A percentile compares a stretch with the other conserved stretches of the same genome.
phyloP scores from a whole-genome alignment of 2,329 filamentous ascomycete species.

The Colletotrichum ledebouriae region DNA sequence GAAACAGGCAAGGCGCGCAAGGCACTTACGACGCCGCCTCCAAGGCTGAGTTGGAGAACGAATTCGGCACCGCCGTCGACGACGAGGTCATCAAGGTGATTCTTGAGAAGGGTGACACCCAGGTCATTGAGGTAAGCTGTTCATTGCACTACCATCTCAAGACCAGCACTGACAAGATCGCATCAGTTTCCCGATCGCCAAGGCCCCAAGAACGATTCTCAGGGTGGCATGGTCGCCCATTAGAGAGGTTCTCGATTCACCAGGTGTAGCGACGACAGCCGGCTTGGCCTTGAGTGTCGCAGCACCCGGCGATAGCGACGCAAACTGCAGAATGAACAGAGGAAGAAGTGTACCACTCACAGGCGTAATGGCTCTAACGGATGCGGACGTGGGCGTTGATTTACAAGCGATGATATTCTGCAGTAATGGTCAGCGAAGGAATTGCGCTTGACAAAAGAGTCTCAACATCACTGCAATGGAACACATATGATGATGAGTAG shows the following conservation, averaged over 20 bases:
- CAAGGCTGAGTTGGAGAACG: conserved; percentile 80
- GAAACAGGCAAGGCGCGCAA: conserved; percentile 82
- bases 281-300: neutral
- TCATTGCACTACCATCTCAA: rapidly evolving
- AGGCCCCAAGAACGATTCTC: conserved; percentile 67
- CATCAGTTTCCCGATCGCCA: conserved; percentile 65
- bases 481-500: neutral
- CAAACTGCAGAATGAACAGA: neutral
- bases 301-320: neutral
- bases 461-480: neutral
- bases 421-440: conserved; percentile 19
- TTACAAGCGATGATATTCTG: conserved; percentile 6
- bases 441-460: neutral
- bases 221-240: conserved; percentile 58
- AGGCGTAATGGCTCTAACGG: neutral
- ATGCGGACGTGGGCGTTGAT: conserved; percentile 11
- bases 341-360: neutral
- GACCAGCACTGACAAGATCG: neutral
- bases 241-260: conserved; percentile 45
- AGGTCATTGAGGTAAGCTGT: conserved; percentile 68
- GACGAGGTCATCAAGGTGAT: conserved; percentile 88
- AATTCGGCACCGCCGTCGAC: conserved; percentile 86
- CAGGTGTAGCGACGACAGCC: neutral
- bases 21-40: conserved; percentile 83
- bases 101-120: conserved; percentile 78